Percentiles rank a stretch among this genome's conserved stretches.
These are phyloP conservation scores for Botryotinia globosa DNA, from an alignment of 2,329 filamentous ascomycete genomes.

Conservation along the genomic window DNA sequence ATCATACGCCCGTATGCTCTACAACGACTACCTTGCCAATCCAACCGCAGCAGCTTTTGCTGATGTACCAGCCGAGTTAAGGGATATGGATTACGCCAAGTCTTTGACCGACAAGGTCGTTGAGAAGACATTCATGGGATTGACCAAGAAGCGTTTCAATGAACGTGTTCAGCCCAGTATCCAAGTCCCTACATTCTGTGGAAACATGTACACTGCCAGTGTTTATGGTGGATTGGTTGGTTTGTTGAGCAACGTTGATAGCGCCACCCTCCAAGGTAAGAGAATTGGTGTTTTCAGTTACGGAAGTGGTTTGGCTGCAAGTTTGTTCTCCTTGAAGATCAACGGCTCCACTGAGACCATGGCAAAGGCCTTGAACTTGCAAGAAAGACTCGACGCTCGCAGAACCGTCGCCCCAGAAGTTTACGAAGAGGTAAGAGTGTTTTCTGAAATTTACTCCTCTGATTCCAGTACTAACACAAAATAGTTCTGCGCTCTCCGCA, in stretches of 20 bases:
- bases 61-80: constrained; percentile 72
- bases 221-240: constrained; percentile 56
- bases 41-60: constrained; percentile 65
- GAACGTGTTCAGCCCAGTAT: constrained; percentile 72
- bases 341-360: constrained; percentile 68
- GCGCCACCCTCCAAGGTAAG: constrained; percentile 55
- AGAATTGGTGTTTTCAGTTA: constrained; percentile 60
- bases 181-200: constrained; percentile 74
- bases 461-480: constrained; percentile 29
- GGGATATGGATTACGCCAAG: constrained; percentile 74
- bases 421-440: constrained; percentile 67
- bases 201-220: constrained; percentile 61
- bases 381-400: constrained; percentile 64
- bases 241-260: constrained; percentile 54
- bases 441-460: not conserved
- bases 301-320: constrained; percentile 68
- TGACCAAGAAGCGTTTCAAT: constrained; percentile 81
- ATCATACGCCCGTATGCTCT: constrained; percentile 78
- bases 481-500: constrained; percentile 75
- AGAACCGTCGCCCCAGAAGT: constrained; percentile 65
- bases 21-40: constrained; percentile 79
- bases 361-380: constrained; percentile 65
- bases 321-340: constrained; percentile 70
- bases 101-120: constrained; percentile 78
- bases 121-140: constrained; percentile 81